Evolutionary conservation across 306 rosid genomes (phyloP), one percentile per base, ranked within the genome.

Genomic region (Dalbergia oliveri): DNA sequence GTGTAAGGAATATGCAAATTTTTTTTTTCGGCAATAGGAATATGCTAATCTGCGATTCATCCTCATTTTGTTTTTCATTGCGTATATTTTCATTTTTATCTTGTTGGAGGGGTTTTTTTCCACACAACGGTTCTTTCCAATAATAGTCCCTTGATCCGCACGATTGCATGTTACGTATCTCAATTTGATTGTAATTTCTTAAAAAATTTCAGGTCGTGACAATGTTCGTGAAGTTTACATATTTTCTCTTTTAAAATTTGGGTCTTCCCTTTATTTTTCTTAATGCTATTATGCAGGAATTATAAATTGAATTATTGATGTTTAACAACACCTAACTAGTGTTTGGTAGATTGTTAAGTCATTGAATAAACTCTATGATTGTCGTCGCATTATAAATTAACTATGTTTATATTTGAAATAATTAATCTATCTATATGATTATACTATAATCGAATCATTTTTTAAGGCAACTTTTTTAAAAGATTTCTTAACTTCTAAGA

Each of bases 291-390:
- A 8, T 70, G 62, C 31, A 18, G 43, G 35, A 54, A 64, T 63
- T n/a, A 53, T n/a, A 53, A 41, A 43, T 69, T 76, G 53, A 60
- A 53, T 43, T 63, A 9, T 69, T 62, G 73, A 76, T 76, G 82
- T 44, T 61, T 50, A 53, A 43, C 68, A 45, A 14, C 62, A 76
- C 78, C 78, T 75, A 82, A 69, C 67, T 57, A 16, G 23, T 7
- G 14, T 43, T 15, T 11, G 43, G 9, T 54, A 54, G 9, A n/a
- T 3, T 51, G 66, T 11, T 47, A 39, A 39, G 31, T 59, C 58
- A 60, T 60, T 61, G 37, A 69, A 49, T 34, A 49, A 71, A 50
- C 15, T 15, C n/a, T n/a, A 66, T 57, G 54, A 74, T 66, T 31
- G 64, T 43, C 8, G 49, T 41, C 35, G 16, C 16, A 14, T 19